Evolutionary conservation across 2,329 filamentous ascomycete species (phyloP).

Genomic region (Penicillium sp.): DNA sequence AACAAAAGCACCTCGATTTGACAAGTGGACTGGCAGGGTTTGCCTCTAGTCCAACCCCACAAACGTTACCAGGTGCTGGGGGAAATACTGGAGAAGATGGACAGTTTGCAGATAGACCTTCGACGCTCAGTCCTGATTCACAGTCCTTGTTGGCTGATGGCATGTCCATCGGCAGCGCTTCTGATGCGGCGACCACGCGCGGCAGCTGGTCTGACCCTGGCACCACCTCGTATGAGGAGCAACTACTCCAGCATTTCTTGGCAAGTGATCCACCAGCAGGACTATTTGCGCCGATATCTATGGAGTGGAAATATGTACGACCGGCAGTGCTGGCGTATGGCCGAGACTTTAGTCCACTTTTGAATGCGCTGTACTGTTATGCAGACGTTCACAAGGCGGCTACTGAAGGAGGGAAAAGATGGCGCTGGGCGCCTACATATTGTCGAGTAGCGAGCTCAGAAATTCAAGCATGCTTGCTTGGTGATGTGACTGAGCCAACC

Average conservation of each 20-base stretch:
- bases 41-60: constrained; percentile 9
- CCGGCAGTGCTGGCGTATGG: constrained; percentile 27
- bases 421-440: constrained; percentile 31
- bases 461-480: constrained; percentile 29
- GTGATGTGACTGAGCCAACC: constrained; percentile 24
- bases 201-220: constrained; percentile 23
- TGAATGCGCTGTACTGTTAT: constrained; percentile 36
- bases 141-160: constrained; percentile 15
- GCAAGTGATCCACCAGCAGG: constrained; percentile 30
- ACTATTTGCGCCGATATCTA: constrained; percentile 31
- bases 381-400: constrained; percentile 32
- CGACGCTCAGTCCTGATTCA: constrained; percentile 15
- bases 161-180: constrained; percentile 13
- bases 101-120: constrained; percentile 8
- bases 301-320: constrained; percentile 36
- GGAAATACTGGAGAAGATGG: constrained; percentile 5
- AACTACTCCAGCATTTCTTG: constrained; percentile 31
- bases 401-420: constrained; percentile 25
- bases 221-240: constrained; percentile 28
- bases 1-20: constrained; percentile 36
- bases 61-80: constrained; percentile 6
- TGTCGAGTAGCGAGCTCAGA: constrained; percentile 32
- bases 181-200: constrained; percentile 13
- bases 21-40: constrained; percentile 23
- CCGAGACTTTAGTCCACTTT: constrained; percentile 24